A percentile compares a stretch with the other conserved stretches of the same genome.
Conservation (phyloP, 2,329 filamentous ascomycete genomes). For the Curvularia verruculosa region DNA sequence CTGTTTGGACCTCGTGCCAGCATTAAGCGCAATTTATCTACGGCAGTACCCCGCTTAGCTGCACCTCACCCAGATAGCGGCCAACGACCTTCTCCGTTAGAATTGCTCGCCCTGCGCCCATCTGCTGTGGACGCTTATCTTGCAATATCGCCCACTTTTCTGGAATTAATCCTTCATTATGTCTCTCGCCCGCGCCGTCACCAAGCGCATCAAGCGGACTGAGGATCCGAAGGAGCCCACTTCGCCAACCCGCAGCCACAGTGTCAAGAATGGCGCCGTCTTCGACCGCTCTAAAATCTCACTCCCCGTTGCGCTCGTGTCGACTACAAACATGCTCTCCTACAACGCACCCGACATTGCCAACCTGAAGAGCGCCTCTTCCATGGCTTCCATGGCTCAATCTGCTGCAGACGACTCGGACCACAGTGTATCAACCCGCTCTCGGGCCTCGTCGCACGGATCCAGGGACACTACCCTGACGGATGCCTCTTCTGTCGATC, state of each 20-base stretch:
- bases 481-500: slow-evolving; percentile 63
- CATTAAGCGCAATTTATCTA: slow-evolving; percentile 43
- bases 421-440: slow-evolving; percentile 57
- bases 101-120: slow-evolving; percentile 42
- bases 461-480: slow-evolving; percentile 70
- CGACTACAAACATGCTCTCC: slow-evolving; percentile 94
- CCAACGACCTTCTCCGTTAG: slow-evolving; percentile 30
- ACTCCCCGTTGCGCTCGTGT: slow-evolving; percentile 81
- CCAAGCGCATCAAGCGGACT: slow-evolving; percentile 67
- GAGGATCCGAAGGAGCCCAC: slow-evolving; percentile 42
- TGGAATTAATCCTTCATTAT: slow-evolving; percentile 49
- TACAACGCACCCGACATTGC: slow-evolving; percentile 90
- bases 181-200: slow-evolving; percentile 74
- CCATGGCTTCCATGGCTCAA: slow-evolving; percentile 62
- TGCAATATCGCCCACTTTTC: slow-evolving; percentile 35
- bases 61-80: slow-evolving; percentile 32
- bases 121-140: slow-evolving; percentile 31
- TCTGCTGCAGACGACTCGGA: slow-evolving; percentile 75
- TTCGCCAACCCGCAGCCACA: slow-evolving; percentile 49
- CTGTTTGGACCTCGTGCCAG: slow-evolving; percentile 30
- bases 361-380: slow-evolving; percentile 44
- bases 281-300: slow-evolving; percentile 78
- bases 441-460: slow-evolving; percentile 51
- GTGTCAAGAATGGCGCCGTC: slow-evolving; percentile 55
- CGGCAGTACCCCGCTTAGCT: slow-evolving; percentile 44